Base-by-base conservation (phyloP, 257 asterid species). In the Ilex aquifolium region DNA sequence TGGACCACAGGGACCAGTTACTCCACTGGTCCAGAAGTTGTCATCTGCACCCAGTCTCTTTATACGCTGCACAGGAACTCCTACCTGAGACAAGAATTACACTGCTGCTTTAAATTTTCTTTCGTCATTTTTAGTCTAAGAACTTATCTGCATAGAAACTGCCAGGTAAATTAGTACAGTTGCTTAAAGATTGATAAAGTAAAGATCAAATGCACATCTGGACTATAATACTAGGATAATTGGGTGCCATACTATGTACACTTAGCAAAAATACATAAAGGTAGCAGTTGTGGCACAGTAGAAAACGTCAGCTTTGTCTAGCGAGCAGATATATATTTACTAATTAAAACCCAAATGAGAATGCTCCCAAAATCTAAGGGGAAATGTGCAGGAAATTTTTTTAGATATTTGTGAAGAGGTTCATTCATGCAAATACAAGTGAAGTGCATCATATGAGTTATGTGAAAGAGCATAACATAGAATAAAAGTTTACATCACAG, bases 1-100 rank as follows among this genome's bases (percentile, higher is more conserved):
- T 42, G 98, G 97, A 64, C 98, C 98, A 63, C 97, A 88, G 5
- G 98, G 97, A 67, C 98, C 96, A 59, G 98, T 88, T 48, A 48
- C 82, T 77, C 98, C 98, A 76, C 96, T 86, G 48, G 95, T 86
- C 98, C 98, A 91, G 74, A 91, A 91, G 77, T 91, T 91, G 79
- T 91, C 98, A 64, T 91, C 95, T 68, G 83, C 87, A 59, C 96
- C 98, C 9, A 91, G 96, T 69, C 85, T 82, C 64, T 67, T 81
- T 69, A 91, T 91, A 56, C 88, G 95, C 44, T 83, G 46, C 52
- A 77, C 75, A 71, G 98, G 95, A 74, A 91, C 74, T 32, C 98
- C 96, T 50, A 91, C 54, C 98, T 87, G 79, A 70, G 56, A 67
- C 62, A 57, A 70, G 67, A 74, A 74, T 36, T 29, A 50, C 67